These are phyloP conservation scores for Lanmaoa pseudosensibilis DNA, from an alignment of 768 basidiomycete genomes.

Conservation along the genomic window DNA sequence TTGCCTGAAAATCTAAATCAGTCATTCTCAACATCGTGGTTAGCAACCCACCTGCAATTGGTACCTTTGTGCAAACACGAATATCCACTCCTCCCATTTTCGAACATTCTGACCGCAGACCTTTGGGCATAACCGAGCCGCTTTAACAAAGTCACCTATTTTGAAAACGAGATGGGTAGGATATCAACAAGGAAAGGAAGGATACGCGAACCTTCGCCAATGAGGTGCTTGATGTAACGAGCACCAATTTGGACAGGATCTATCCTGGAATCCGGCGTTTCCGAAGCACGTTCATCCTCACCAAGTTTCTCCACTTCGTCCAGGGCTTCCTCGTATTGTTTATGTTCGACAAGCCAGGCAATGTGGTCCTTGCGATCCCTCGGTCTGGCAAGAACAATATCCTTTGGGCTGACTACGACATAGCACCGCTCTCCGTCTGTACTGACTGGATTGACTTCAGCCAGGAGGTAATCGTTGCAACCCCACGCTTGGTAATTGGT, in stretches of 20 bases:
- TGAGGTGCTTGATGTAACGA: conserved; percentile 83
- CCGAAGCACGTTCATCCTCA: conserved; percentile 27
- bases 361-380: conserved; percentile 90
- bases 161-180: background rate
- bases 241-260: conserved; percentile 74
- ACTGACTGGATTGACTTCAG: conserved; percentile 41
- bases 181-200: background rate
- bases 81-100: conserved; percentile 97
- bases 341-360: conserved; percentile 84
- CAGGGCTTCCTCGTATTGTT: conserved; percentile 88
- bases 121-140: conserved; percentile 80
- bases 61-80: conserved; percentile 78
- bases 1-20: conserved; percentile 47
- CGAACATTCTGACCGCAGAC: conserved; percentile 78
- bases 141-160: conserved; percentile 66
- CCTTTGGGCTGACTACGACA: conserved; percentile 82
- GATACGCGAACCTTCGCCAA: conserved; percentile 64
- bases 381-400: conserved; percentile 83
- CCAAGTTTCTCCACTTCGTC: conserved; percentile 70
- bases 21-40: background rate
- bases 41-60: conserved; percentile 64
- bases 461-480: conserved; percentile 88
- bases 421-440: conserved; percentile 52
- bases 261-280: conserved; percentile 42
- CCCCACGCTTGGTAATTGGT: conserved; percentile 79